These are phyloP conservation scores for Aspergillus ibericus DNA, from an alignment of 2,329 filamentous ascomycete species.

Conservation along the genomic window DNA sequence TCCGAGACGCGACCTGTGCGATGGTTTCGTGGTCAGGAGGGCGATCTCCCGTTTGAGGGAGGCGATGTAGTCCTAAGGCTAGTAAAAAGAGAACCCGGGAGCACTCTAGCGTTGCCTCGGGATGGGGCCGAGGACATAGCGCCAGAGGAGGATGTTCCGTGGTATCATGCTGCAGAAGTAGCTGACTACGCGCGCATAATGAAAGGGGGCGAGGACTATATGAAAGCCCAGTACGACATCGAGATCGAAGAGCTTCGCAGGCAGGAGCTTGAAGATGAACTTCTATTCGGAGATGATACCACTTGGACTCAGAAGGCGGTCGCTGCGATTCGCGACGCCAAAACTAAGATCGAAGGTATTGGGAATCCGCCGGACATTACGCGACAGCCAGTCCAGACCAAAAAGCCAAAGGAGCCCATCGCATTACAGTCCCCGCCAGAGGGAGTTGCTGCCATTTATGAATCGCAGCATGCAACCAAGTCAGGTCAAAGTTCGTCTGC, in stretches of 20 bases:
- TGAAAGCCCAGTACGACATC: constrained; percentile 74
- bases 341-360: constrained; percentile 70
- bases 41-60: constrained; percentile 74
- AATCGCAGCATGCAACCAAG: constrained; percentile 48
- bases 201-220: constrained; percentile 89
- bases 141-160: constrained; percentile 76
- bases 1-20: constrained; percentile 85
- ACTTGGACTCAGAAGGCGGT: constrained; percentile 90
- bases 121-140: constrained; percentile 73
- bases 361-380: constrained; percentile 61
- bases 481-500: constrained; percentile 44
- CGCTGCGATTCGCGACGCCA: constrained; percentile 68
- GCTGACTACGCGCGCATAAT: constrained; percentile 94
- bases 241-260: constrained; percentile 73
- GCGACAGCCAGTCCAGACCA: constrained; percentile 52
- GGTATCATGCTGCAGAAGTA: constrained; percentile 92
- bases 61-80: constrained; percentile 87
- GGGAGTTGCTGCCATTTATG: constrained; percentile 54
- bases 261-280: constrained; percentile 85
- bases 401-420: constrained; percentile 50
- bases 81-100: constrained; percentile 76
- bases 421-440: constrained; percentile 49
- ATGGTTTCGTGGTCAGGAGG: constrained; percentile 89
- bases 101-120: constrained; percentile 81
- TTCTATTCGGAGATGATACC: constrained; percentile 88